Evolutionary conservation across 805 yeast genomes (phyloP).

Genomic region (Candida easanensis): DNA sequence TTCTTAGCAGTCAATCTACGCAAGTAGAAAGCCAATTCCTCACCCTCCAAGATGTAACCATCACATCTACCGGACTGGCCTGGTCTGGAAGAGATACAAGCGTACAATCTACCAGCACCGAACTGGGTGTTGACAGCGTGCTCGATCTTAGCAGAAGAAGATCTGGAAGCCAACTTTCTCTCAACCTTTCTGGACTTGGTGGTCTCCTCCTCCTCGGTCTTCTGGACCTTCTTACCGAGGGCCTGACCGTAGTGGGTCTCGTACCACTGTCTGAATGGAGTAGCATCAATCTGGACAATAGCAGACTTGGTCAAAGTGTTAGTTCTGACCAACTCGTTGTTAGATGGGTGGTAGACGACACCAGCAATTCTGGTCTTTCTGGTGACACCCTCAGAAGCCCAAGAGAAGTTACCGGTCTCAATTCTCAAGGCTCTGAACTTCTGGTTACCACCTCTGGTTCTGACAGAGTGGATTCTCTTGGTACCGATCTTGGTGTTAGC

Average conservation of each 20-base stretch:
- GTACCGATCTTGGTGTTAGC: conserved; percentile 99
- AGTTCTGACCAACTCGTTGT: conserved; percentile 99
- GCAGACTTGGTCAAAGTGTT: conserved; percentile 99
- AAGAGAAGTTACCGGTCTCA: conserved; percentile 98
- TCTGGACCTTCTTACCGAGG: conserved; percentile 79
- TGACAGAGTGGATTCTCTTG: conserved; percentile 98
- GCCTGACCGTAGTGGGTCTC: conserved; percentile 97
- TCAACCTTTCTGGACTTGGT: conserved; percentile 75
- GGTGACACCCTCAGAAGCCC: conserved; percentile 99
- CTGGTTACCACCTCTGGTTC: conserved; percentile 99
- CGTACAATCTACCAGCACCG: conserved; percentile 98
- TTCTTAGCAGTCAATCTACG: conserved; percentile 99
- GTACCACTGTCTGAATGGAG: conserved; percentile 99
- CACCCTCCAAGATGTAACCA: conserved; percentile 99
- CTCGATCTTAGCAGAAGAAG: conserved; percentile 81
- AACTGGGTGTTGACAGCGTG: conserved; percentile 92
- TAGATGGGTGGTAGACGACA: conserved; percentile 99
- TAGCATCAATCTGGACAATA: conserved; percentile 98
- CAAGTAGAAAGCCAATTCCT: conserved; percentile 99
- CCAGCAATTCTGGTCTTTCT: conserved; percentile 98
- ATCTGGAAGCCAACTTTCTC: conserved; percentile 93
- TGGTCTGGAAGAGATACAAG: conserved; percentile 98
- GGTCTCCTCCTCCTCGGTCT: conserved; percentile 54
- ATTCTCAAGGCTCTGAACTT: conserved; percentile 99
- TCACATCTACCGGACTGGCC: conserved; percentile 99